phyloP scores from a whole-genome alignment of 75 land plant genomes.

The Cupressus sempervirens region DNA sequence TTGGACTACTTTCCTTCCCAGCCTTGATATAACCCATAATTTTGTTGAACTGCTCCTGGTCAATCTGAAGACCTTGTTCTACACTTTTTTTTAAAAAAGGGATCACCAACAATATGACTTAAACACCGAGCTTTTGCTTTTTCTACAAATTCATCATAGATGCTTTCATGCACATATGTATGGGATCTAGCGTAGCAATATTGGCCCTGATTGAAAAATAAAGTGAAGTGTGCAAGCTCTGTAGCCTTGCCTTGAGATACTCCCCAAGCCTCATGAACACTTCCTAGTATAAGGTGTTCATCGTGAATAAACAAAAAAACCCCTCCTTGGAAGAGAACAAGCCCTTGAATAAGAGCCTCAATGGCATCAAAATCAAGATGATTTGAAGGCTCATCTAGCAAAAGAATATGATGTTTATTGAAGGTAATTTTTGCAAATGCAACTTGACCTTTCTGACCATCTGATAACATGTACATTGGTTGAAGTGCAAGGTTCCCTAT shows the following conservation, averaged over 20 bases:
- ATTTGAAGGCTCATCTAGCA: conserved; percentile 98
- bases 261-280: no score
- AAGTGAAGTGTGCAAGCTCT: no score
- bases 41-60: conserved; percentile 40
- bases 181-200: conserved; percentile 55
- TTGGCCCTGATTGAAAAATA: no score
- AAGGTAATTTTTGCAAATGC: conserved; percentile 99
- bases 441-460: conserved; percentile 98
- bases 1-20: conserved; percentile 44
- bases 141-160: conserved; percentile 53
- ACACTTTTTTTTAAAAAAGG: conserved; percentile 43
- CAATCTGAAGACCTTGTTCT: conserved; percentile 53
- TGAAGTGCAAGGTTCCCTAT: conserved; percentile 97
- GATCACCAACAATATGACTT: conserved; percentile 50
- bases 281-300: no score
- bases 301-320: no score
- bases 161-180: conserved; percentile 52
- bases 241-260: no score
- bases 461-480: conserved; percentile 98
- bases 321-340: no score
- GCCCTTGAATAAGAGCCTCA: no score
- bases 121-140: conserved; percentile 37
- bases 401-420: conserved; percentile 90
- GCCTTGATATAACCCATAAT: conserved; percentile 28
- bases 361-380: no score